These are phyloP conservation scores for Boletus tylopilopsis DNA, from an alignment of 768 basidiomycete species.

Conservation along the genomic window DNA sequence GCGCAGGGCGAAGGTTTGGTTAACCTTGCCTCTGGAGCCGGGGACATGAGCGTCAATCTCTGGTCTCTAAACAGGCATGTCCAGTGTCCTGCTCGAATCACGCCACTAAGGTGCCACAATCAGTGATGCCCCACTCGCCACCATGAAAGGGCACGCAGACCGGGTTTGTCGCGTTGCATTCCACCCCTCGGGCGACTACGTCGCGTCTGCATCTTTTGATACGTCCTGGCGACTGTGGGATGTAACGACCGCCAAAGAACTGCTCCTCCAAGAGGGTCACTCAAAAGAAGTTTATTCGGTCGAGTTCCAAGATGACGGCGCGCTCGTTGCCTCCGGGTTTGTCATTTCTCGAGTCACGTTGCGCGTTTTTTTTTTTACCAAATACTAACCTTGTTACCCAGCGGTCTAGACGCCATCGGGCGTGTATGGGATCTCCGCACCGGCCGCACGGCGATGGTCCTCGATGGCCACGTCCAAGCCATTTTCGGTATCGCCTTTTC, in stretches of 20 bases:
- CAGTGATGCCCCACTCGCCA: conserved; percentile 83
- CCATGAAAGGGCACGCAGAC: conserved; percentile 83
- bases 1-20: conserved; percentile 57
- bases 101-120: conserved; percentile 6
- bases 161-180: conserved; percentile 94
- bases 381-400: conserved; percentile 29
- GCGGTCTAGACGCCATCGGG: conserved; percentile 94
- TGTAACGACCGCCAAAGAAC: conserved; percentile 71
- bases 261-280: conserved; percentile 93
- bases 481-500: conserved; percentile 91
- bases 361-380: not conserved
- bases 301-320: conserved; percentile 95
- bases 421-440: conserved; percentile 97
- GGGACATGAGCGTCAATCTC: conserved; percentile 78
- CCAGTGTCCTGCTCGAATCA: not conserved
- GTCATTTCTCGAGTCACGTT: conserved; percentile 18
- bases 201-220: conserved; percentile 94
- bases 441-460: conserved; percentile 94
- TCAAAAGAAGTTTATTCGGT: conserved; percentile 94
- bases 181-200: conserved; percentile 92
- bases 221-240: conserved; percentile 99
- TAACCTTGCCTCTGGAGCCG: conserved; percentile 90
- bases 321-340: conserved; percentile 89
- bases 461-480: conserved; percentile 94
- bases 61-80: conserved; percentile 83